Evolutionary conservation across 1,139 yeast genomes (phyloP).

Genomic region (Saccharomyces uvarum): DNA sequence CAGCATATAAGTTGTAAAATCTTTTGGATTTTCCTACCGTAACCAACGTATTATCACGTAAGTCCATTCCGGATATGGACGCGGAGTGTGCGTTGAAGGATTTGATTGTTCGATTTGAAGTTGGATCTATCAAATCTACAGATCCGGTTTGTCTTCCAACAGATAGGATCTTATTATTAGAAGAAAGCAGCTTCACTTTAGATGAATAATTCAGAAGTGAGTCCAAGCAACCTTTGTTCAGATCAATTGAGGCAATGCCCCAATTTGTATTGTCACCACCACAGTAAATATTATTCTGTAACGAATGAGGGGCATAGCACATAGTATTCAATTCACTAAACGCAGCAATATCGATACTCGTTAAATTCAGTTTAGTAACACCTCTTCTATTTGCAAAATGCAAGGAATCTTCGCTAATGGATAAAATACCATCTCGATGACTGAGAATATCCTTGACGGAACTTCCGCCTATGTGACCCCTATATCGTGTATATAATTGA

Average conservation of each 20-base stretch:
- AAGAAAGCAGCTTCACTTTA: constrained; percentile 35
- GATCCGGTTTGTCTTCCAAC: constrained; percentile 64
- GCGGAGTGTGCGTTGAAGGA: constrained; percentile 70
- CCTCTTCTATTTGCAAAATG: constrained; percentile 57
- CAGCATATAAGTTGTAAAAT: constrained; percentile 46
- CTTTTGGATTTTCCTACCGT: constrained; percentile 77
- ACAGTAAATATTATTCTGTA: constrained; percentile 34
- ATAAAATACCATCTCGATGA: constrained; percentile 51
- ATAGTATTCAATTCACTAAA: constrained; percentile 35
- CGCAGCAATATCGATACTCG: constrained; percentile 32
- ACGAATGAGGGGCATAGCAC: constrained; percentile 27
- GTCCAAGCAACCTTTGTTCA: constrained; percentile 39
- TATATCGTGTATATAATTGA: constrained; percentile 41
- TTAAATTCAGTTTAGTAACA: constrained; percentile 37
- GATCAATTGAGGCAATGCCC: constrained; percentile 51
- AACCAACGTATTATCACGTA: constrained; percentile 66
- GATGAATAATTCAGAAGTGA: constrained; percentile 37
- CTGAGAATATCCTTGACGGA: constrained; percentile 46
- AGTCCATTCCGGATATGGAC: constrained; percentile 67
- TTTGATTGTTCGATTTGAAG: constrained; percentile 46
- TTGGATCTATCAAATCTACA: constrained; percentile 72
- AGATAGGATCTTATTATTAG: constrained; percentile 44
- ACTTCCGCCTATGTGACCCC: constrained; percentile 36
- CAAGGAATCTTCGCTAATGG: constrained; percentile 47
- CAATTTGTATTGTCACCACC: constrained; percentile 39